Evolutionary conservation across 257 asterid species (phyloP).

Genomic region (Phtheirospermum japonicum): DNA sequence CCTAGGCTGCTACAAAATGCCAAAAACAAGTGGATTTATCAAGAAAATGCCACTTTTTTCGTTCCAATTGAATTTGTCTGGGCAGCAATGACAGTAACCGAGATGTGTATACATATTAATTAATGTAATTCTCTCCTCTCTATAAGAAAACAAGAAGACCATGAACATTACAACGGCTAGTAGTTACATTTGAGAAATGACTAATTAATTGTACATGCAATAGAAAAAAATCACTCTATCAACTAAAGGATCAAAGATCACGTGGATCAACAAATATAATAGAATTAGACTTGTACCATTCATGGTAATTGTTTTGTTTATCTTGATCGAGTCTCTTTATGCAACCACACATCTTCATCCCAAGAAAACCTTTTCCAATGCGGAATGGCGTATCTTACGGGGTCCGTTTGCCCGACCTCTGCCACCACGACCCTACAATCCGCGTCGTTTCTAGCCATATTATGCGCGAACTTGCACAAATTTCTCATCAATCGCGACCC

Average conservation of each 20-base stretch:
- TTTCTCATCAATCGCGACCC: conserved; percentile 47
- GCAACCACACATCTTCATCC: conserved; percentile 90
- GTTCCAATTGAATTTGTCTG: conserved; percentile 19
- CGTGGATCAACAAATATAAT: conserved; percentile 86
- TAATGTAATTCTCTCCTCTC: too few relatives aligned
- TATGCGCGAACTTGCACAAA: conserved; percentile 55
- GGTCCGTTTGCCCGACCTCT: conserved; percentile 65
- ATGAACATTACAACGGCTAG: too few relatives aligned
- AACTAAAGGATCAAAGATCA: conserved; percentile 40
- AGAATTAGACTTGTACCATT: conserved; percentile 46
- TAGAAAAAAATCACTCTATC: not conserved
- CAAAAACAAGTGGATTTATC: conserved; percentile 7
- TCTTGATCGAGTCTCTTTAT: conserved; percentile 46
- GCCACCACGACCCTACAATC: conserved; percentile 62
- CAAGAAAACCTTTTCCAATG: conserved; percentile 79
- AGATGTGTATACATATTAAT: too few relatives aligned
- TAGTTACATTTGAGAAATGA: not conserved
- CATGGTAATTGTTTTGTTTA: conserved; percentile 25
- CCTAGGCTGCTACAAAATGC: conserved; percentile 12
- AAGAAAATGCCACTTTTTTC: conserved; percentile 22
- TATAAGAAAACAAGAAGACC: too few relatives aligned
- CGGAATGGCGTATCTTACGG: conserved; percentile 58
- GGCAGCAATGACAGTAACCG: not conserved
- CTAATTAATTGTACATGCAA: not conserved
- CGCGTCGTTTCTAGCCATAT: conserved; percentile 47